Evolutionary conservation across 2,329 filamentous ascomycete genomes (phyloP), one percentile per base, ranked within the genome.

Genomic region (Paecilomyces fulvus): DNA sequence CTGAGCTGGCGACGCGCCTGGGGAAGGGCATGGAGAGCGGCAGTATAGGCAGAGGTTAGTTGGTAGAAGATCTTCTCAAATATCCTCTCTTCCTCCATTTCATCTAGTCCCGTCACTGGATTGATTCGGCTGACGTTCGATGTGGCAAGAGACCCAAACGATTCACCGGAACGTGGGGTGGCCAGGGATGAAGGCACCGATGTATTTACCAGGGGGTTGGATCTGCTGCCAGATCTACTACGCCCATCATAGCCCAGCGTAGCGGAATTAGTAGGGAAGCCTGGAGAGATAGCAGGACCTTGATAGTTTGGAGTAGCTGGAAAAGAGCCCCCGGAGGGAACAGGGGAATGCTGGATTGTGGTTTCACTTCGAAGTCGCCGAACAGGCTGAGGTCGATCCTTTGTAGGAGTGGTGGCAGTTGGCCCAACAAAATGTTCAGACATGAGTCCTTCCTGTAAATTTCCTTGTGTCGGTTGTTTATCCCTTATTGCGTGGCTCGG

Each of bases 31-130:
- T 83, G 83, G 62, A 89, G 80, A 28, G 90, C 86, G 52, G 89
- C 78, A 52, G 91, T 88, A 20, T 88, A 86, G 0, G 90, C 88
- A 55, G 80, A 82, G 50, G 86, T 85, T 23, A 96, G 77, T 50
- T 88, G 87, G 31, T 90, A 68, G 74, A 89, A 95, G 21, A 96
- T 90, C 59, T 80, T 83, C 60, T 95, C 92, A 62, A 96, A 96
- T 28, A 86, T 81, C 14, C 83, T 81, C 63, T 95, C 90, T 60
- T 95, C 90, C 61, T 90, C 88, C 2, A 81, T 82, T 56, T 83
- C 80, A 51, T 83, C 80, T 52, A 86, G 83, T 53, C 90, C 88
- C 9, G 76, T 80, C 49, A 83, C 70, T 7, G 77, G 75, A 51
- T 78, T 79, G 49, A 80, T 79, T 48, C 80, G 77, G 30, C 77